Evolutionary conservation across 495 filamentous ascomycete species (phyloP).

Genomic region (Copromyces sp.): DNA sequence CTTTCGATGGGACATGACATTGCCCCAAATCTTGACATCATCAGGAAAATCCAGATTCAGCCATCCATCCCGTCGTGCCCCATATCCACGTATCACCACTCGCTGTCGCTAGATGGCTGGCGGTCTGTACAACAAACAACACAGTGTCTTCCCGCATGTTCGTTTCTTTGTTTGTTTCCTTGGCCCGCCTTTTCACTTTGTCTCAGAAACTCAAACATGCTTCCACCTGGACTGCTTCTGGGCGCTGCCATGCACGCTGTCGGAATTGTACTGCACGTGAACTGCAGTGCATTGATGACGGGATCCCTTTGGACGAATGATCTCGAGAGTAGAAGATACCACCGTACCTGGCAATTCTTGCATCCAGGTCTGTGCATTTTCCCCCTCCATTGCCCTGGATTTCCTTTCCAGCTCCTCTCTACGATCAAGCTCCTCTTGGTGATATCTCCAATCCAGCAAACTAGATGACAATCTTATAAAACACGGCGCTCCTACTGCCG

Average conservation of each 20-base stretch:
- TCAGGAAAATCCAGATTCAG: background rate
- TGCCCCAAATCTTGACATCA: background rate
- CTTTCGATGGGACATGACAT: background rate
- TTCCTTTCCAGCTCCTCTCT: background rate
- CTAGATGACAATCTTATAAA: background rate
- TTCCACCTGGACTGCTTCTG: background rate
- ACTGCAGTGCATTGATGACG: background rate
- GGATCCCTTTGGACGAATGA: background rate
- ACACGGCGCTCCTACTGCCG: background rate
- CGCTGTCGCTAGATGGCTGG: background rate
- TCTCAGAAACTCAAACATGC: background rate
- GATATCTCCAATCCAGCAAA: background rate
- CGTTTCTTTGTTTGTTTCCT: background rate
- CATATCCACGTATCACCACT: background rate
- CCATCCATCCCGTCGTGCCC: background rate
- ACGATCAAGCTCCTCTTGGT: background rate
- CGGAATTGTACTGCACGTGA: background rate
- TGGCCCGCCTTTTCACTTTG: background rate
- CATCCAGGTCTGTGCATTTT: background rate
- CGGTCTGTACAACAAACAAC: background rate
- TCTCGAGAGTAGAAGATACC: background rate
- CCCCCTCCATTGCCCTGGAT: too few relatives aligned
- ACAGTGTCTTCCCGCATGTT: background rate
- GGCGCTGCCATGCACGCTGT: background rate
- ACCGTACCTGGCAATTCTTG: background rate